These are phyloP conservation scores for Alloascoidea hylecoeti DNA, from an alignment of 805 yeast species.

Conservation along the genomic window DNA sequence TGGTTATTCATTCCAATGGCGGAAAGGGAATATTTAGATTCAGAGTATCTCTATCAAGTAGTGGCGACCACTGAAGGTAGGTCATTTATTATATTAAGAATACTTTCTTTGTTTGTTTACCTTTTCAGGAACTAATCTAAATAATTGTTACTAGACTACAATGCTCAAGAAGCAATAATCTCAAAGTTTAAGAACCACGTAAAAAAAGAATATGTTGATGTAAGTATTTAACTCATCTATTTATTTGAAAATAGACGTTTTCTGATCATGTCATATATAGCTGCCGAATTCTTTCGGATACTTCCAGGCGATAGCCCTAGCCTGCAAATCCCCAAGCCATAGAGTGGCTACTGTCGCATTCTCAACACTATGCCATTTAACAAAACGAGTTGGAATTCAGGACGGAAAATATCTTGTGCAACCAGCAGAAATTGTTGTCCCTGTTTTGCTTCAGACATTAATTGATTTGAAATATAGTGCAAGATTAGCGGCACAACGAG, in stretches of 20 bases:
- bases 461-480: slow-evolving; percentile 13
- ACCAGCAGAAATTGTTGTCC: slow-evolving; percentile 17
- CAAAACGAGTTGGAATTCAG: slow-evolving; percentile 27
- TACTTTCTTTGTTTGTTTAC: no score
- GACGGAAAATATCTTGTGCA: slow-evolving; percentile 17
- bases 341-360: slow-evolving; percentile 17
- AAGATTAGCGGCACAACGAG: slow-evolving; percentile 14
- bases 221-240: slow-evolving; percentile 4
- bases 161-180: slow-evolving; percentile 8
- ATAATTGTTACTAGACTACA: no score
- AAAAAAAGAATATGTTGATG: slow-evolving; percentile 9
- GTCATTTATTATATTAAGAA: no score
- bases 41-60: no score
- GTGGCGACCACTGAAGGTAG: no score
- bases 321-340: slow-evolving; percentile 9
- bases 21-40: no score
- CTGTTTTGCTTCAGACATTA: slow-evolving; percentile 17
- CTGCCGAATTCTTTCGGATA: slow-evolving; percentile 7
- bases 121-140: no score
- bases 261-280: slow-evolving; percentile 2
- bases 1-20: no score
- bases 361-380: slow-evolving; percentile 28
- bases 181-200: slow-evolving; percentile 11
- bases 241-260: not conserved
- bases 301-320: slow-evolving; percentile 13